Evolutionary conservation across 257 asterid species (phyloP), one percentile per base, ranked within the genome.

Genomic region (Salvia hispanica): DNA sequence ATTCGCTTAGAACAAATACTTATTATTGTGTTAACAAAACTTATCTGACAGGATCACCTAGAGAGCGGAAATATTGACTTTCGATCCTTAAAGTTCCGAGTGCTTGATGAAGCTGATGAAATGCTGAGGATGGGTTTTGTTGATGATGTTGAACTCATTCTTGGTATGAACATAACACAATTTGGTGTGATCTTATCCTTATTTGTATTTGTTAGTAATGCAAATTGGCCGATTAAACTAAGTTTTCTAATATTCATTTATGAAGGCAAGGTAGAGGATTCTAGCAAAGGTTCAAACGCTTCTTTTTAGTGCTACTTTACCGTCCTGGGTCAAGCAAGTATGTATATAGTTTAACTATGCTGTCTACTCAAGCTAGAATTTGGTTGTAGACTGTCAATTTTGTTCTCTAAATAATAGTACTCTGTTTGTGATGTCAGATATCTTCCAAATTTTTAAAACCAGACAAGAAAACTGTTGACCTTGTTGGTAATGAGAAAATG

Each of bases 71-170:
- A 83, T 75, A 70, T 94, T 53, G 91, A 94, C 83, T 87, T 94
- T 33, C 72, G 96, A 67, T 57, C 83, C 25, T 79, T 94, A 48
- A 84, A 84, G 85, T 94, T 94, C 73, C 92, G 99, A 36, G 96
- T 91, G 3, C 99, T 94, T 74, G 99, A 94, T 33, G 99, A 94
- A 80, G 96, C 97, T 60, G 99, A 94, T 88, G 99, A 94, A 79
- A 94, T 94, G 99, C 75, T 94, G 83, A 87, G 92, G 78, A 94
- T 94, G 96, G 99, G 99, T 63, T 94, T 94, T 79, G 99, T 94
- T 66, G 99, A 94, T 14, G 99, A 94, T 56, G 99, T 94, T 72
- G 99, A 94, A 78, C 85, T 94, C 51, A 91, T 94, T 83, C 90
- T 91, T 46, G 96, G 99, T 93, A 83, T 37, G 13, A 12, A 14